A percentile compares a stretch with the other conserved stretches of the same genome.
phyloP scores from a whole-genome alignment of 2,329 filamentous ascomycete genomes.

The Ceratocystis albifundus region DNA sequence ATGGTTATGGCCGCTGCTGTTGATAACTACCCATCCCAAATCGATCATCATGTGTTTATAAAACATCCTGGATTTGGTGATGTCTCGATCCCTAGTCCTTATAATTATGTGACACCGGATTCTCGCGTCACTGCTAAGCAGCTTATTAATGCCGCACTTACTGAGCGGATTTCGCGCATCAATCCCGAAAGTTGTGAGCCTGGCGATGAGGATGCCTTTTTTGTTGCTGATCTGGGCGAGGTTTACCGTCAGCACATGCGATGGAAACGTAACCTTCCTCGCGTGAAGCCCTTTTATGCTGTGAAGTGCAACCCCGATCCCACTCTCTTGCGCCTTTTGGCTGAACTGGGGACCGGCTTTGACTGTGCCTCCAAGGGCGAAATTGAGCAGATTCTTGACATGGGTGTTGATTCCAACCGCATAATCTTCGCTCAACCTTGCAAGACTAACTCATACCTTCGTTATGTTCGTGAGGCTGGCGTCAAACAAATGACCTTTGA shows the following conservation, averaged over 20 bases:
- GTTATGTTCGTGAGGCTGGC: slow-evolving; percentile 69
- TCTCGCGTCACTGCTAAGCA: slow-evolving; percentile 48
- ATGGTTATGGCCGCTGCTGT: slow-evolving; percentile 56
- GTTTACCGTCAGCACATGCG: slow-evolving; percentile 97
- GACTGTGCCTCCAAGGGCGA: slow-evolving; percentile 97
- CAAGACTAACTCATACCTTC: slow-evolving; percentile 97
- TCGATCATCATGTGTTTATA: slow-evolving; percentile 40
- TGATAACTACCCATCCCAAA: slow-evolving; percentile 41
- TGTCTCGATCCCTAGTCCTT: slow-evolving; percentile 8
- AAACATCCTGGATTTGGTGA: slow-evolving; percentile 35
- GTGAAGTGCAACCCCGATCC: slow-evolving; percentile 98
- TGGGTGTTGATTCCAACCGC: slow-evolving; percentile 73
- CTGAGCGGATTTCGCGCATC: slow-evolving; percentile 70
- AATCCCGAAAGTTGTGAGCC: slow-evolving; percentile 79
- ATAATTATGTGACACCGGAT: slow-evolving; percentile 24
- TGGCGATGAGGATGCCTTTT: slow-evolving; percentile 95
- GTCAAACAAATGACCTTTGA: slow-evolving; percentile 99
- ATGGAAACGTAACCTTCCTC: slow-evolving; percentile 88
- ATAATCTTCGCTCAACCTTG: slow-evolving; percentile 99
- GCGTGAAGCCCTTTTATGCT: slow-evolving; percentile 93
- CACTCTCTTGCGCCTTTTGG: slow-evolving; percentile 75
- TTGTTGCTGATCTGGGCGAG: slow-evolving; percentile 94
- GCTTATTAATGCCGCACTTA: slow-evolving; percentile 76
- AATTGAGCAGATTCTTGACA: slow-evolving; percentile 78
- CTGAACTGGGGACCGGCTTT: slow-evolving; percentile 83